phyloP scores from a whole-genome alignment of 805 yeast genomes.

The Wickerhamiella nectarea region DNA sequence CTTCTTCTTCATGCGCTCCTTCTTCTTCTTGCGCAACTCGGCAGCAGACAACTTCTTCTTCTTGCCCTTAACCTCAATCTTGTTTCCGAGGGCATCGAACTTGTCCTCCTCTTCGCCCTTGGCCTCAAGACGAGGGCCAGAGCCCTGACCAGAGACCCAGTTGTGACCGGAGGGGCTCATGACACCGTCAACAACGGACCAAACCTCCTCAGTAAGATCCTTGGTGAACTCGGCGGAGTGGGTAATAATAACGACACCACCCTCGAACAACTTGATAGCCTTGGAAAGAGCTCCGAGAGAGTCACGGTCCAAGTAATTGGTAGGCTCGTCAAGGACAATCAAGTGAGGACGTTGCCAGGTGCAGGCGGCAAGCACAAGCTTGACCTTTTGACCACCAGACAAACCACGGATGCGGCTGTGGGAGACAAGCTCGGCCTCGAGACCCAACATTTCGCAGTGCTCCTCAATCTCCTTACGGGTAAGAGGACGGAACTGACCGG shows the following conservation, averaged over 20 bases:
- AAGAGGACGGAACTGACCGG: constrained; percentile 99
- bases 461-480: constrained; percentile 99
- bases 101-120: constrained; percentile 93
- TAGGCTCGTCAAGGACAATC: constrained; percentile 99
- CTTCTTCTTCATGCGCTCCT: constrained; percentile 99
- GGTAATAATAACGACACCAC: constrained; percentile 99
- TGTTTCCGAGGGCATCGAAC: constrained; percentile 99
- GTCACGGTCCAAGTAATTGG: constrained; percentile 98
- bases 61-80: constrained; percentile 92
- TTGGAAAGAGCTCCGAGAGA: constrained; percentile 98
- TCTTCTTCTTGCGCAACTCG: constrained; percentile 99
- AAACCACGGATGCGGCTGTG: constrained; percentile 99
- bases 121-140: constrained; percentile 99
- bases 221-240: constrained; percentile 99
- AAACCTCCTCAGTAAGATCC: constrained; percentile 98
- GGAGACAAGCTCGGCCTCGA: constrained; percentile 97
- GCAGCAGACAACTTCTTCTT: constrained; percentile 96
- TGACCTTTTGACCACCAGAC: constrained; percentile 99
- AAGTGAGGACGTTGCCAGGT: constrained; percentile 99
- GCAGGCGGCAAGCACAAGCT: constrained; percentile 98
- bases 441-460: constrained; percentile 97
- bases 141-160: constrained; percentile 99
- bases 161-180: constrained; percentile 99
- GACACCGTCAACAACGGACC: constrained; percentile 97
- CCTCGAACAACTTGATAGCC: constrained; percentile 97